Percentiles rank a stretch among this genome's conserved stretches.
These are phyloP conservation scores for Ilyonectria mors-panacis DNA, from an alignment of 2,329 filamentous ascomycete species.

Conservation along the genomic window DNA sequence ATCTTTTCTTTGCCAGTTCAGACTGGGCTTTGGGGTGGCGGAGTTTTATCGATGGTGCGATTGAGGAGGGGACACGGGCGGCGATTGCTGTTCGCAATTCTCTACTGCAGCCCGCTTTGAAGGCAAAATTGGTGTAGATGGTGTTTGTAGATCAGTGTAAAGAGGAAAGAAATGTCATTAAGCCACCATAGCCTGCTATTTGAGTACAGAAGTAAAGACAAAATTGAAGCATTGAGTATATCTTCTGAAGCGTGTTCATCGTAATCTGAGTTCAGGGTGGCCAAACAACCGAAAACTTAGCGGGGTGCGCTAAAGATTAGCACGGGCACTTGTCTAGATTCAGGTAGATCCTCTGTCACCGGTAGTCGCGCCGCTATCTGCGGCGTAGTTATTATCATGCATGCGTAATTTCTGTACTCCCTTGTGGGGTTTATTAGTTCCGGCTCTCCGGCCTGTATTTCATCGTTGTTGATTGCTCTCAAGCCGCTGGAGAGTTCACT, in stretches of 20 bases:
- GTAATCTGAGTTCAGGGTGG: neutral
- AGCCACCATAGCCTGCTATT: too few relatives aligned
- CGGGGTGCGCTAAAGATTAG: neutral
- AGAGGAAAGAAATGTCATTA: neutral
- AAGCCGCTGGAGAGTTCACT: neutral
- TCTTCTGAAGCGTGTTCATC: neutral
- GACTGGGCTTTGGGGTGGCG: conserved; percentile 66
- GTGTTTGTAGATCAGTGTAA: neutral
- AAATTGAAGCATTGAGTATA: too few relatives aligned
- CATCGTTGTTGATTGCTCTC: neutral
- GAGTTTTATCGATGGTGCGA: conserved; percentile 65
- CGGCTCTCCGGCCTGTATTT: neutral
- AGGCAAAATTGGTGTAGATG: conserved; percentile 3
- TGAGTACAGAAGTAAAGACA: too few relatives aligned
- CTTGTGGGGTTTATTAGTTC: neutral
- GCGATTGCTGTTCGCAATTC: conserved; percentile 23
- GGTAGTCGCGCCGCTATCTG: neutral
- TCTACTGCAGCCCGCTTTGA: neutral
- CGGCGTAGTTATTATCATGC: conserved; percentile 25
- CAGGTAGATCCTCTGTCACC: neutral
- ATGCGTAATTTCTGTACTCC: conserved; percentile 17
- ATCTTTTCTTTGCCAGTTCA: conserved; percentile 62
- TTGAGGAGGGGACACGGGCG: conserved; percentile 59
- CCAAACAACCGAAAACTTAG: neutral
- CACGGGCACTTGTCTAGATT: neutral